Evolutionary conservation across 805 yeast species (phyloP), one percentile per base, ranked within the genome.

Genomic region (Hanseniaspora osmophila): DNA sequence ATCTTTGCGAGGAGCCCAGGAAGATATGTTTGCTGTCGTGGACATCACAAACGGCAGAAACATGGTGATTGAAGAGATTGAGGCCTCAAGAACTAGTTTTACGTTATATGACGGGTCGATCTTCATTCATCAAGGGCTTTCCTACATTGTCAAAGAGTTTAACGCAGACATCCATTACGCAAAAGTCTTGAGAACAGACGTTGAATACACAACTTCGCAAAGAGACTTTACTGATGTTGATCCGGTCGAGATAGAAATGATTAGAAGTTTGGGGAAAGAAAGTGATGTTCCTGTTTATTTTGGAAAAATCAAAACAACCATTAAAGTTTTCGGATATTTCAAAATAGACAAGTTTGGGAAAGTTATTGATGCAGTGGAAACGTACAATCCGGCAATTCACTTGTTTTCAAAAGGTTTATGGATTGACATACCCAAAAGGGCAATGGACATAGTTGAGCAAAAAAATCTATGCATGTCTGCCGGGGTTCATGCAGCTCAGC

Each of bases 401-500:
- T 68, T 76, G 37, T 60, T 68, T 33, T 77, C 94, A 0, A 80
- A 82, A 50, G 98, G 99, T 0, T 69, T 90, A 33, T 92, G 97
- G 97, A 72, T 92, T 6, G 95, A 92, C 59, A 71, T 92, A 1
- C 94, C 96, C 0, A 57, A 61, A 2, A 54, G 55, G n/a, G 84
- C 85, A 0, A 56, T 88, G 12, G 77, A 77, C 1, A 49, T 77
- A 2, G 67, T 90, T 30, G 63, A 68, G 2, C 60, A 58, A 2
- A 85, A 86, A 51, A 54, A 67, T 1, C 63, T 92, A 40, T 82
- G 75, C 47, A 65, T 80, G 1, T 90, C 97, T 0, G 98, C 84
- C 5, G 94, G 92, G 0, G 84, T 92, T n/a, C 99, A 92, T 64
- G 96, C 94, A 1, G 94, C 95, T 0, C 90, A 87, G 52, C 99